Base-by-base conservation (phyloP, 2,329 filamentous ascomycete genomes). In the Blastomyces parvus region DNA sequence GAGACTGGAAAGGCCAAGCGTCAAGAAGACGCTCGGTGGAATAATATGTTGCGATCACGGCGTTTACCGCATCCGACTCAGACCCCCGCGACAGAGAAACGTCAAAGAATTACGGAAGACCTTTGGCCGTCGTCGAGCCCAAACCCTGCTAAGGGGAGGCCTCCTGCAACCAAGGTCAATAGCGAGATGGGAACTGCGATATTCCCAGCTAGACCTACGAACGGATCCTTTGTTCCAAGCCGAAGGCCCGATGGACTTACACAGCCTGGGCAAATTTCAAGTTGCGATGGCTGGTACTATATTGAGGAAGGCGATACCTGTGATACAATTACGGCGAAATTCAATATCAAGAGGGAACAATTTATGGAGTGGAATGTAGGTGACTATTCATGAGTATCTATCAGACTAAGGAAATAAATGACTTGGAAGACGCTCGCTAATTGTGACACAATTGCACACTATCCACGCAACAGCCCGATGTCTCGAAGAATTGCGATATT, bases 291-390 rank as follows among this genome's bases (percentile, higher is more conserved):
- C 13, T 52, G 48, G 48, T 30, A 30, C 25, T 14, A 22, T 25
- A 52, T 27, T 14, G 17, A 52, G 48, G 14, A 6, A 14, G 48
- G 48, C 5, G 25, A 52, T 52, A 30, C n/a, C 5, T 52, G 48
- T 52, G 48, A 52, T 25, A 27, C 22, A 13, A 11, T 52, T 13
- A 25, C 48, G 4, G 14, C 3, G 22, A 9, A 25, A 17, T 52
- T 52, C 22, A 25, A 17, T 52, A 52, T 52, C n/a, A 52, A 14
- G 9, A 52, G 14, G 25, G 25, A 52, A 25, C 9, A 52, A 25
- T 52, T 52, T 30, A 22, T 52, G 48, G 48, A 52, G 22, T 52
- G 48, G 48, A 52, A 52, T 52, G 48, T 52, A 52, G 27, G 48
- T 52, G 2, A 1, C 19, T 46, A 46, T n/a, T 6, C 17, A 8